Evolutionary conservation across 768 basidiomycete genomes (phyloP).

Genomic region (Pholiota molesta): DNA sequence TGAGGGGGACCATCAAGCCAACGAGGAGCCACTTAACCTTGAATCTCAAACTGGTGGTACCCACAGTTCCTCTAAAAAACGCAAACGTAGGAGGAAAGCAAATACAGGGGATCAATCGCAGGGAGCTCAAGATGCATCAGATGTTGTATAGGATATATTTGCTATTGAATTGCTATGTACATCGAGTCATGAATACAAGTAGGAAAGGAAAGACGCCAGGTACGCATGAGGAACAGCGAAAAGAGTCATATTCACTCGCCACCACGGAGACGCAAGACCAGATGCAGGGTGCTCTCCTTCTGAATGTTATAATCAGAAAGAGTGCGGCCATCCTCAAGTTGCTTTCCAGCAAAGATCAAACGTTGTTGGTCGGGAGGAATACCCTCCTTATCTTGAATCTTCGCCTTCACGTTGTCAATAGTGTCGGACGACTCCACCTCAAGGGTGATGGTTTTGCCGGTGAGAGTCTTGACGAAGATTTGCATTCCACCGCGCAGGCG

Average conservation of each 20-base stretch:
- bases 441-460: constrained; percentile 19
- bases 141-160: not conserved
- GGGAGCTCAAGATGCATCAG: not conserved
- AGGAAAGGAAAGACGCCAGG: not conserved
- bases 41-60: not conserved
- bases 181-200: not conserved
- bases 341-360: constrained; percentile 17
- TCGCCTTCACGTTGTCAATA: not conserved
- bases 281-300: constrained; percentile 19
- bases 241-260: constrained; percentile 46
- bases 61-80: constrained; percentile 3
- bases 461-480: constrained; percentile 21
- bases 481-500: constrained; percentile 21
- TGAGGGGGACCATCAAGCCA: constrained; percentile 3
- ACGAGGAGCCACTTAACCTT: not conserved
- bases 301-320: constrained; percentile 19
- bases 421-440: constrained; percentile 16
- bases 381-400: constrained; percentile 14
- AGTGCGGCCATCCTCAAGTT: constrained; percentile 10
- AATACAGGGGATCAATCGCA: not conserved
- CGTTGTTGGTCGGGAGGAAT: constrained; percentile 19
- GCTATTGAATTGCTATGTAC: not conserved
- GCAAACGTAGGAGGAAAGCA: constrained; percentile 10
- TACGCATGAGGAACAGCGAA: not conserved
- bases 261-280: constrained; percentile 80